Conservation (phyloP, 2,329 filamentous ascomycete species). For the Beauveria scarabaeidicola region DNA sequence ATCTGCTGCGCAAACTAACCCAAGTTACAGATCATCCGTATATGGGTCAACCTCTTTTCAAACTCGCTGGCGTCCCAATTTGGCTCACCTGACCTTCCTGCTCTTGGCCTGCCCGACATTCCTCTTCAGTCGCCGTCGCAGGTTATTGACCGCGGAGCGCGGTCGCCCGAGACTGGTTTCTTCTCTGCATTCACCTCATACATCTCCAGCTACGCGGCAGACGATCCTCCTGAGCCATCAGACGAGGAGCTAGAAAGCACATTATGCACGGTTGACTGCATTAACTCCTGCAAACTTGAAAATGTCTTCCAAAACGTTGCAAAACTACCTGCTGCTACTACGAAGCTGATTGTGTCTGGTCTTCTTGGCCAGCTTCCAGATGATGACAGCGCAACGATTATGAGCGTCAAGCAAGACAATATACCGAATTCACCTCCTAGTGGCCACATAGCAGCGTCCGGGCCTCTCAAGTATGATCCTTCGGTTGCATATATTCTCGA, state of each 20-base stretch:
- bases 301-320: constrained; percentile 76
- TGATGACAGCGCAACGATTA: constrained; percentile 66
- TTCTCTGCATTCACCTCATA: constrained; percentile 95
- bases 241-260: constrained; percentile 96
- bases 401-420: constrained; percentile 82
- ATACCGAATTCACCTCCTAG: constrained; percentile 54
- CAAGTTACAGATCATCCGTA: constrained; percentile 62
- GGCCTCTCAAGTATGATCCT: constrained; percentile 67
- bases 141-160: constrained; percentile 78
- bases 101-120: constrained; percentile 68
- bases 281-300: constrained; percentile 79
- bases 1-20: constrained; percentile 27
- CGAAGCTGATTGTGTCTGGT: constrained; percentile 47
- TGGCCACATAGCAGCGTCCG: constrained; percentile 26
- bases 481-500: constrained; percentile 86
- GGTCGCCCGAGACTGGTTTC: constrained; percentile 70
- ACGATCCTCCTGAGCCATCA: constrained; percentile 94
- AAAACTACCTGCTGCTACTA: constrained; percentile 27
- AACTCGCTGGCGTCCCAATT: constrained; percentile 87
- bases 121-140: constrained; percentile 87
- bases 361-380: constrained; percentile 82
- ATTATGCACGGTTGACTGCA: constrained; percentile 85
- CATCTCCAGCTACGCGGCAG: constrained; percentile 96
- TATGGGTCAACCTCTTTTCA: constrained; percentile 91
- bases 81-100: constrained; percentile 53